These are phyloP conservation scores for Microdochium paspali DNA, from an alignment of 2,329 filamentous ascomycete genomes.

Conservation along the genomic window DNA sequence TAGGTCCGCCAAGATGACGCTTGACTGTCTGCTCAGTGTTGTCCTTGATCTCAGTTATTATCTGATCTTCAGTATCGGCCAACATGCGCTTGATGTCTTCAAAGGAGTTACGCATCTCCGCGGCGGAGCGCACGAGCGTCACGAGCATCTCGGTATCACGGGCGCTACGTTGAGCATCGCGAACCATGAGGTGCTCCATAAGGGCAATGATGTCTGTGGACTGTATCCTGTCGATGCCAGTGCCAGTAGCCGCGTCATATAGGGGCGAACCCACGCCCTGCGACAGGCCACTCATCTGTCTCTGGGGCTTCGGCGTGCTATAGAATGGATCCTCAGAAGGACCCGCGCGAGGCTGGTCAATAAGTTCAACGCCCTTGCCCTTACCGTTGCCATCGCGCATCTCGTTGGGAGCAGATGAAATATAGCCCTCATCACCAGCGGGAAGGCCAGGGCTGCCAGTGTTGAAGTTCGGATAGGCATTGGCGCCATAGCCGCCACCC, in stretches of 20 bases:
- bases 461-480: constrained; percentile 35
- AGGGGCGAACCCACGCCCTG: constrained; percentile 84
- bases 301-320: constrained; percentile 39
- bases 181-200: constrained; percentile 97
- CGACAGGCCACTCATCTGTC: constrained; percentile 80
- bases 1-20: constrained; percentile 73
- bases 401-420: constrained; percentile 59
- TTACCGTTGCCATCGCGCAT: constrained; percentile 41
- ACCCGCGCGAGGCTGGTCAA: constrained; percentile 40
- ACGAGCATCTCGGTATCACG: constrained; percentile 94
- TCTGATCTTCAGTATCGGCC: constrained; percentile 78
- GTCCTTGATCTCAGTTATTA: constrained; percentile 79
- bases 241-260: constrained; percentile 82
- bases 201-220: constrained; percentile 94
- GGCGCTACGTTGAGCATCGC: constrained; percentile 91
- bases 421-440: constrained; percentile 82
- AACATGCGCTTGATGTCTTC: constrained; percentile 92
- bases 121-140: constrained; percentile 83
- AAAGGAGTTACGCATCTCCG: constrained; percentile 95
- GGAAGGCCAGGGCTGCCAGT: constrained; percentile 49
- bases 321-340: constrained; percentile 60
- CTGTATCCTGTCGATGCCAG: constrained; percentile 83
- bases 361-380: constrained; percentile 46
- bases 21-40: constrained; percentile 81
- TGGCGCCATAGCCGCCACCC: constrained; percentile 27